phyloP scores from a whole-genome alignment of 768 basidiomycete species.

The Lyophyllum decastes region DNA sequence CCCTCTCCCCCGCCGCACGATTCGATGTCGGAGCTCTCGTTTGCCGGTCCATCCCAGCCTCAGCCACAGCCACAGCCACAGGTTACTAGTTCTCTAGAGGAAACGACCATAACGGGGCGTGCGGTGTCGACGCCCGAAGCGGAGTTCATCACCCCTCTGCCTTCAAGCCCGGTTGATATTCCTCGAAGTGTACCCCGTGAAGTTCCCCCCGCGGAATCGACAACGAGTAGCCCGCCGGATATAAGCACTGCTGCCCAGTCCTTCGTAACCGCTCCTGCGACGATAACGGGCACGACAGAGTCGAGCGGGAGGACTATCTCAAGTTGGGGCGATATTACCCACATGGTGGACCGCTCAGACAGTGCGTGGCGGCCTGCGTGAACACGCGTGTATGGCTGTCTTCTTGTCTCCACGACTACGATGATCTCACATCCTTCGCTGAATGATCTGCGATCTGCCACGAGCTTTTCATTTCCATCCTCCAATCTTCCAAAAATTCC shows the following conservation, averaged over 20 bases:
- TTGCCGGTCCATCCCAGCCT: conserved; percentile 5
- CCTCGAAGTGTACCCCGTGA: conserved; percentile 16
- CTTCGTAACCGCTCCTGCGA: conserved; percentile 67
- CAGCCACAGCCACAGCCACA: not conserved
- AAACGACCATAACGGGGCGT: not conserved
- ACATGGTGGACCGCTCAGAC: conserved; percentile 44
- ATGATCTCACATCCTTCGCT: conserved; percentile 10
- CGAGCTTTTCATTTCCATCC: conserved; percentile 8
- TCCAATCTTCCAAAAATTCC: not conserved
- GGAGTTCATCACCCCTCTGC: conserved; percentile 16
- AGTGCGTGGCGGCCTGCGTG: conserved; percentile 39
- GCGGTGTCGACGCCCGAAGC: not conserved
- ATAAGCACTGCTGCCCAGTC: conserved; percentile 72
- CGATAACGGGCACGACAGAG: conserved; percentile 58
- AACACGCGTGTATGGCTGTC: conserved; percentile 17
- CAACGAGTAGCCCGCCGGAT: conserved; percentile 49
- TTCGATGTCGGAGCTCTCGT: conserved; percentile 14
- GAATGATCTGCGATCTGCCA: conserved; percentile 7
- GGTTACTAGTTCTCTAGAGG: conserved; percentile 1
- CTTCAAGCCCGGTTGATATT: conserved; percentile 24
- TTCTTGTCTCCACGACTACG: not conserved
- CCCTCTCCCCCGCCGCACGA: conserved; percentile 13
- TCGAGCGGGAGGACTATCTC: conserved; percentile 46
- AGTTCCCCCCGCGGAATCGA: conserved; percentile 16
- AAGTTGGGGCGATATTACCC: conserved; percentile 48